Base-by-base conservation (phyloP, 2,329 filamentous ascomycete genomes). In the Neopestalotiopsis rosae region DNA sequence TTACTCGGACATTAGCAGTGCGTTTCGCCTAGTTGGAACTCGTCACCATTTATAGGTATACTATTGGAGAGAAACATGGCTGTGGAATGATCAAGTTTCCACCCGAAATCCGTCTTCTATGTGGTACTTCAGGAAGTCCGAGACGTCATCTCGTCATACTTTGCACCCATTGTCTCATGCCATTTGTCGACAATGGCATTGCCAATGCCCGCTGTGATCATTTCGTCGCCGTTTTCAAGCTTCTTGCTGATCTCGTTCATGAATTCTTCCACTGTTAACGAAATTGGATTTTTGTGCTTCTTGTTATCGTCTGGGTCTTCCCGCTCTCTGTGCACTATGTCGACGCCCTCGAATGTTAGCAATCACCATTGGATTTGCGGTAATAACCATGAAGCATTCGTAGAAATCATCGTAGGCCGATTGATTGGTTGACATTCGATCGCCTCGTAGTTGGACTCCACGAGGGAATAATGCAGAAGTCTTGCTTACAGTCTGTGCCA, bases 221-320 rank as follows among this genome's bases (percentile, higher is more conserved):
- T 83, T 65, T 87, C 85, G 7, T 83, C 79, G 0, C 84, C 86
- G 1, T 75, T 76, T 74, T 85, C 82, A 77, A 85, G 80, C 70
- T 83, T 84, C 61, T 74, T 73, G 1, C 77, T 71, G 1, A 88
- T 77, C 65, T 85, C 83, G 5, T 81, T 76, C 78, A 88, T 85
- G 70, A 89, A 90, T 76, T 89, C 87, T 0, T 86, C 83, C 4
- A 89, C 75, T 0, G 76, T 81, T 75, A 90, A 71, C 24, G 82
- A 77, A 30, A 68, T 74, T n/a, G 78, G 71, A 49, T 86, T 87
- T n/a, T 87, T 84, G 5, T 83, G 77, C 78, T 89, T 89, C 77
- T 88, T 90, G 67, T 89, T 89, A 70, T 89, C 85, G 71, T 89
- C 83, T 1, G 87, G 87, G 72, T 89, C 81, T 61, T 82, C 79